Evolutionary conservation across 2,329 filamentous ascomycete species (phyloP).

Genomic region (Venturia asperata): DNA sequence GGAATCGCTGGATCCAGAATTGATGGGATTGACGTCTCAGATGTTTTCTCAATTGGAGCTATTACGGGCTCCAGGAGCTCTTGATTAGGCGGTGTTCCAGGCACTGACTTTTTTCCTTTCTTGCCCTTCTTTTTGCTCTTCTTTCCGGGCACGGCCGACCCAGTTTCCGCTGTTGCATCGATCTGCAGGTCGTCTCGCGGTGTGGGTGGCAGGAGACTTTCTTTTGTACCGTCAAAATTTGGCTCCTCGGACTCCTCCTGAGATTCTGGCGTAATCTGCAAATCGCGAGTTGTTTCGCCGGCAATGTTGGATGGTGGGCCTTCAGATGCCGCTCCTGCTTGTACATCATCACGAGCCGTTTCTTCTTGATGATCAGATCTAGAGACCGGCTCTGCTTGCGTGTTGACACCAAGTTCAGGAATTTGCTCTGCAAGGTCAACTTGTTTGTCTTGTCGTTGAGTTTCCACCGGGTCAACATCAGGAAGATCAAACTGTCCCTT

Average conservation of each 20-base stretch:
- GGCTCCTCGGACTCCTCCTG: background rate
- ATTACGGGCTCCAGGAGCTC: slow-evolving; percentile 1
- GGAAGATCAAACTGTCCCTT: slow-evolving; percentile 8
- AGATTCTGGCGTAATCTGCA: background rate
- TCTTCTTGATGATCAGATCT: background rate
- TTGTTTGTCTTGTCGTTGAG: background rate
- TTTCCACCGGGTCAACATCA: slow-evolving; percentile 6
- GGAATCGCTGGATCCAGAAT: background rate
- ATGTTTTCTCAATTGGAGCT: background rate
- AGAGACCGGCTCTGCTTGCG: background rate
- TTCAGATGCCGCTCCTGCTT: background rate
- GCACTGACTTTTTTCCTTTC: slow-evolving; percentile 17
- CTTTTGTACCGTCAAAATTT: too few relatives aligned
- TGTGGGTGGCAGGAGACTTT: background rate
- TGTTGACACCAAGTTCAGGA: slow-evolving; percentile 19
- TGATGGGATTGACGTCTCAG: background rate
- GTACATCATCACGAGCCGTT: background rate
- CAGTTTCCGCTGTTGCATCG: slow-evolving; percentile 23
- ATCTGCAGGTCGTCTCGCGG: slow-evolving; percentile 12
- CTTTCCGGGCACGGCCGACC: slow-evolving; percentile 26
- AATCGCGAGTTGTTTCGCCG: background rate
- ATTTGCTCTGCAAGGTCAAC: too few relatives aligned
- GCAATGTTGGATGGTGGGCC: background rate
- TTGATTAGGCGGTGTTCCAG: background rate
- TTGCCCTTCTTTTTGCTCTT: slow-evolving; percentile 19